Conservation (phyloP, 129 eudicot genomes). For the Smallanthus sonchifolius region DNA sequence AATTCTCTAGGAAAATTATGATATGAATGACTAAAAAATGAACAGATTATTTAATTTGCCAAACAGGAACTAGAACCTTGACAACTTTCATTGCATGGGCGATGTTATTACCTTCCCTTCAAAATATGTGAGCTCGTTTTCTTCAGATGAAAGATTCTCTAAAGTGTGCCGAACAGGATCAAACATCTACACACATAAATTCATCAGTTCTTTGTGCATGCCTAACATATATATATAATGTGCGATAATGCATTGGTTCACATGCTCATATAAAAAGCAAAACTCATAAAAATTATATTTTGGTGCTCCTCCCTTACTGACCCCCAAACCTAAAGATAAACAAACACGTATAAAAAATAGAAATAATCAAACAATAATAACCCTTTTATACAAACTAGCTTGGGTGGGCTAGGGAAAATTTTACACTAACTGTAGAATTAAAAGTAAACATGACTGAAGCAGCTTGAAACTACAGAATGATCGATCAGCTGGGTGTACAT, state of each 20-base stretch:
- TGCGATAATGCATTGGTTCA: neutral
- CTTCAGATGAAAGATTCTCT: constrained; percentile 75
- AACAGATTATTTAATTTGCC: constrained; percentile 5
- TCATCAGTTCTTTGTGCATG: constrained; percentile 22
- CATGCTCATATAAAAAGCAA: constrained; percentile 5
- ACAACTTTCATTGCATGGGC: neutral
- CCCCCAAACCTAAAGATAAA: constrained; percentile 1
- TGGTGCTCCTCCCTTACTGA: neutral
- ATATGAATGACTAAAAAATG: constrained; percentile 3
- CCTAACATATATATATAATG: neutral
- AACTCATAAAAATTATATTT: neutral
- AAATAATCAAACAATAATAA: neutral
- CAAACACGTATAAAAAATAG: neutral
- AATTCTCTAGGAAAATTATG: constrained; percentile 10
- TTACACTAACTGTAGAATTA: neutral
- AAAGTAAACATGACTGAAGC: neutral
- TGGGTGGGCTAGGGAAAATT: neutral
- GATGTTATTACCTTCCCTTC: constrained; percentile 62
- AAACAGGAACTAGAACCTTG: constrained; percentile 4
- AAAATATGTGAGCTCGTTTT: constrained; percentile 60
- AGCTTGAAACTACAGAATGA: neutral
- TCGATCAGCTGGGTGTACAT: neutral
- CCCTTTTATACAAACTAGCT: constrained; percentile 8
- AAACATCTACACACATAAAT: constrained; percentile 51
- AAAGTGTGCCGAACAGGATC: constrained; percentile 82